Evolutionary conservation across 768 basidiomycete species (phyloP).

Genomic region (Piloderma croceum): DNA sequence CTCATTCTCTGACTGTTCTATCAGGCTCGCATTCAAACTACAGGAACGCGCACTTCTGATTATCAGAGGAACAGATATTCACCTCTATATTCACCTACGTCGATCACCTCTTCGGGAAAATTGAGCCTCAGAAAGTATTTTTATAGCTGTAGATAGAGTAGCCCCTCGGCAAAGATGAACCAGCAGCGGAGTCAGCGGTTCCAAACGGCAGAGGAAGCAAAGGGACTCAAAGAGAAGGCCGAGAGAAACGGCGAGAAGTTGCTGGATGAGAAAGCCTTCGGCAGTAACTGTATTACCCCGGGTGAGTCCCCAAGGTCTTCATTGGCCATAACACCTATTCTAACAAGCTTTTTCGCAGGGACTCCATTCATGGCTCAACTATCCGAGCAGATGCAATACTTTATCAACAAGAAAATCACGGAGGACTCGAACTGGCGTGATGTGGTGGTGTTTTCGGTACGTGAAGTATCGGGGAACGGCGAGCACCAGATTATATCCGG

Average conservation of each 20-base stretch:
- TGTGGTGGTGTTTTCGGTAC: conserved; percentile 91
- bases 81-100: conserved; percentile 96
- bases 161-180: conserved; percentile 99
- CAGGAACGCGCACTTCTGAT: conserved; percentile 89
- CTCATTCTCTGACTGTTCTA: background rate
- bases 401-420: conserved; percentile 95
- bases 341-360: conserved; percentile 42
- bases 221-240: conserved; percentile 82
- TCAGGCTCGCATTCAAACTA: conserved; percentile 93
- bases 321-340: background rate
- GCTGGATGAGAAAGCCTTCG: conserved; percentile 92
- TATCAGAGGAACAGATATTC: conserved; percentile 96
- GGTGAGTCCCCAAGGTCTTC: too few species aligned
- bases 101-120: conserved; percentile 93
- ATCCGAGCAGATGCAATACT: conserved; percentile 91
- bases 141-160: conserved; percentile 98
- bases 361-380: conserved; percentile 93
- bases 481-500: conserved; percentile 99
- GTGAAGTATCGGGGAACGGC: conserved; percentile 99
- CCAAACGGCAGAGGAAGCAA: conserved; percentile 89
- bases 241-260: conserved; percentile 84
- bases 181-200: conserved; percentile 94
- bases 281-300: conserved; percentile 98
- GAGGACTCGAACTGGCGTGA: conserved; percentile 96
- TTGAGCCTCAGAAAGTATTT: conserved; percentile 97